These are phyloP conservation scores for Gracilariopsis chorda DNA, from an alignment of 23 red algal species.

Conservation along the genomic window DNA sequence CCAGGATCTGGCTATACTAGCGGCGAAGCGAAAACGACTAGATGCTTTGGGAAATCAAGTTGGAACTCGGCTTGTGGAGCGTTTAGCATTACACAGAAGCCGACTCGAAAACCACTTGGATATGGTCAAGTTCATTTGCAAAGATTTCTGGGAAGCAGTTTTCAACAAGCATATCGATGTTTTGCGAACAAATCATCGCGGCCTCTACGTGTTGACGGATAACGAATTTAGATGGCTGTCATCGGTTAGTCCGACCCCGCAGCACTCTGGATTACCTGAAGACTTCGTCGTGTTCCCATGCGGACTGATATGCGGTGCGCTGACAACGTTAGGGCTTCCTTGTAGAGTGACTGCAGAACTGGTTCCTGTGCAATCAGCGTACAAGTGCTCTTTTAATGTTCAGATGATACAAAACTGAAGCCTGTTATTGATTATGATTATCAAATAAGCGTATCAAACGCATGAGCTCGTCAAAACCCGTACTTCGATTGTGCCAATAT, in stretches of 20 bases:
- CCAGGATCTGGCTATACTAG: neutral
- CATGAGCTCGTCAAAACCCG: conserved; percentile 44
- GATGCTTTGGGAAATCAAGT: conserved; percentile 75
- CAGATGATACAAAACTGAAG: conserved; percentile 62
- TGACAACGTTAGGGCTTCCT: conserved; percentile 63
- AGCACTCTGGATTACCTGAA: conserved; percentile 31
- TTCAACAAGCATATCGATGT: conserved; percentile 95
- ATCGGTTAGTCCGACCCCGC: conserved; percentile 27
- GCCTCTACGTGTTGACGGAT: conserved; percentile 93
- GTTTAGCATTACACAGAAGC: conserved; percentile 31
- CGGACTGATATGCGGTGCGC: conserved; percentile 79
- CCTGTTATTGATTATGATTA: neutral
- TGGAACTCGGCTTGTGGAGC: conserved; percentile 67
- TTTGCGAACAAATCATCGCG: conserved; percentile 89
- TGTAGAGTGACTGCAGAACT: conserved; percentile 76
- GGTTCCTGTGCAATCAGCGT: conserved; percentile 1
- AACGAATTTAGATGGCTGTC: conserved; percentile 77
- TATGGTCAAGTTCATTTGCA: conserved; percentile 95
- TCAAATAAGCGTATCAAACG: too few species aligned
- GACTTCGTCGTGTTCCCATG: conserved; percentile 84
- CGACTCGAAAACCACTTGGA: conserved; percentile 77
- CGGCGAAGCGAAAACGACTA: conserved; percentile 49
- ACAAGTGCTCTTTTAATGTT: conserved; percentile 62
- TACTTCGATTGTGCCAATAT: conserved; percentile 51
- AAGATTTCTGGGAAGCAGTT: conserved; percentile 85